Evolutionary conservation across 805 yeast genomes (phyloP).

Genomic region (Starmera caribaea): DNA sequence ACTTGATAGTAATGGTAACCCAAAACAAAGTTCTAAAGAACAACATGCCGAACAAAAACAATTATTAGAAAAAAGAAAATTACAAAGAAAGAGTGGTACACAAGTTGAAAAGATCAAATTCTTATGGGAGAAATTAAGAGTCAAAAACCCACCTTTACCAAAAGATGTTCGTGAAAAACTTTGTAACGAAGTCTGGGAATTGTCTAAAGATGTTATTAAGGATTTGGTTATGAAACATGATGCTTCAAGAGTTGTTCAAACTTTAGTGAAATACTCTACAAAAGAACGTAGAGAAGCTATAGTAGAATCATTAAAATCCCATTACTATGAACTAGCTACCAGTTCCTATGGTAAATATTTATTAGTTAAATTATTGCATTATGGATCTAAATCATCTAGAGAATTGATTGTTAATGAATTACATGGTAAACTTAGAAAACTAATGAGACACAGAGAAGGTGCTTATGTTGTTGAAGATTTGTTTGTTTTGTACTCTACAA

Average conservation of each 20-base stretch:
- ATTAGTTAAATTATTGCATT: conserved; percentile 79
- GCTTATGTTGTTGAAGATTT: conserved; percentile 95
- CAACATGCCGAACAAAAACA: conserved; percentile 79
- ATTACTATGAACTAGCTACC: conserved; percentile 75
- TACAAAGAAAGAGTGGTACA: conserved; percentile 77
- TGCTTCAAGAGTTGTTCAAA: conserved; percentile 93
- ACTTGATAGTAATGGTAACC: conserved; percentile 4
- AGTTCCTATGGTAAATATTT: conserved; percentile 91
- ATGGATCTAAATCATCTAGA: conserved; percentile 79
- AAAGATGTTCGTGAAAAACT: conserved; percentile 67
- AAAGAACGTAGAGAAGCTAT: conserved; percentile 71
- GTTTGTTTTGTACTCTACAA: conserved; percentile 73
- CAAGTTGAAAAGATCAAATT: conserved; percentile 79
- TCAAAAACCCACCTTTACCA: conserved; percentile 72
- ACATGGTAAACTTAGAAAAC: conserved; percentile 82
- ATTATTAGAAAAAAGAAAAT: conserved; percentile 70
- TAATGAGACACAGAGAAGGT: conserved; percentile 96
- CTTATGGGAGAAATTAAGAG: conserved; percentile 88
- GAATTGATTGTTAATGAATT: conserved; percentile 70
- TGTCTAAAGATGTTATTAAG: conserved; percentile 63
- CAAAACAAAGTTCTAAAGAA: conserved; percentile 45
- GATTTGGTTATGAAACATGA: conserved; percentile 93
- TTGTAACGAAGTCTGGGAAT: conserved; percentile 77
- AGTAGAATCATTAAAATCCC: conserved; percentile 60
- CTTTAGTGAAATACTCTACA: conserved; percentile 77